Evolutionary conservation across 2,329 filamentous ascomycete genomes (phyloP).

Genomic region (Coniochaeta sp.): DNA sequence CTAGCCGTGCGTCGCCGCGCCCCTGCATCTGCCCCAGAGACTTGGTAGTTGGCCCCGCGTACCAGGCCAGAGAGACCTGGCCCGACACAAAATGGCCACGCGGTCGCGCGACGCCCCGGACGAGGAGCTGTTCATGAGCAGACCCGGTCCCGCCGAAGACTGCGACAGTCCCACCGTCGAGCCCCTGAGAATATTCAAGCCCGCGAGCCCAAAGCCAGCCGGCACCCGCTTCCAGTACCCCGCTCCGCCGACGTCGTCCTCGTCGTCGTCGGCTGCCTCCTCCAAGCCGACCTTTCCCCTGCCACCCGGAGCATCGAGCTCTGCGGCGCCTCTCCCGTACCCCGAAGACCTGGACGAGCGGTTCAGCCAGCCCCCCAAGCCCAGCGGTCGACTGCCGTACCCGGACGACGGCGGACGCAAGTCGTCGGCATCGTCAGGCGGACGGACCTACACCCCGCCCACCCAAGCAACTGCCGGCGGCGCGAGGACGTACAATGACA

Average conservation of each 20-base stretch:
- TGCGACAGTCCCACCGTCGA: constrained; percentile 72
- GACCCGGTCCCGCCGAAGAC: constrained; percentile 38
- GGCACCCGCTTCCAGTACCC: constrained; percentile 43
- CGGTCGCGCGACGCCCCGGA: constrained; percentile 60
- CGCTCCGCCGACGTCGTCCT: constrained; percentile 32
- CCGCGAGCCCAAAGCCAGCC: constrained; percentile 54
- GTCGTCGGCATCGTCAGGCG: constrained; percentile 19
- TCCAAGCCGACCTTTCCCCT: constrained; percentile 55
- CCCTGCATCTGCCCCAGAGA: background rate
- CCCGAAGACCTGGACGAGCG: constrained; percentile 60
- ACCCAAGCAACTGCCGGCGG: constrained; percentile 8
- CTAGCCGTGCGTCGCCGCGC: constrained; percentile 1
- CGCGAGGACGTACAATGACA: constrained; percentile 35
- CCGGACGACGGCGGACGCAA: constrained; percentile 33
- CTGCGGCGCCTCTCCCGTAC: constrained; percentile 61
- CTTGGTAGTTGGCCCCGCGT: constrained; percentile 1
- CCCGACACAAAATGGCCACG: constrained; percentile 31
- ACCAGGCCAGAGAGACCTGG: too few species aligned
- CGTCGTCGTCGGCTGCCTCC: constrained; percentile 21
- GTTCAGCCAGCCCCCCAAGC: constrained; percentile 30
- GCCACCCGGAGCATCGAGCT: constrained; percentile 63
- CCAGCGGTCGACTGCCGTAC: constrained; percentile 31
- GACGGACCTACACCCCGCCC: constrained; percentile 26
- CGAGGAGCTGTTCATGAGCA: constrained; percentile 76
- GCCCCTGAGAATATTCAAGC: constrained; percentile 79